Evolutionary conservation across 2,329 filamentous ascomycete species (phyloP), one percentile per base, ranked within the genome.

Genomic region (Fonsecaea pedrosoi): DNA sequence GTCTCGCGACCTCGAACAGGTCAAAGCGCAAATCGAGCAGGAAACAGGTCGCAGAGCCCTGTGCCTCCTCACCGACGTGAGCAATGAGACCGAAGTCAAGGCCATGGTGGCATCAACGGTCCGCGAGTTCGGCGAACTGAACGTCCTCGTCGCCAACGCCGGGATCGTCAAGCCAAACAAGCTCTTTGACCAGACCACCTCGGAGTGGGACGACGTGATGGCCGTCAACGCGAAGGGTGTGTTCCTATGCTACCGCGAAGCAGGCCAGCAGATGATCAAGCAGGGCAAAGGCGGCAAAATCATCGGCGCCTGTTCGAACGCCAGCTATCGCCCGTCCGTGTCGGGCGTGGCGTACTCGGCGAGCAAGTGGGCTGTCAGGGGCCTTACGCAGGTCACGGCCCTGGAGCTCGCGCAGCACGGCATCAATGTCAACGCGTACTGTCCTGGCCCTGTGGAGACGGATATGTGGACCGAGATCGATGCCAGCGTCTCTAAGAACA

Each of bases 391-490:
- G 75, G 85, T 82, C 0, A 88, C 88, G 68, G 88, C 89, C 0
- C 85, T 89, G 81, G 87, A 89, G 69, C 81, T 90, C 75, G 88
- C 87, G 0, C 75, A 78, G 48, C 83, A 90, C 73, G 80, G 85
- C 62, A 90, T 91, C 74, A 90, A 86, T 0, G 87, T 85, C n/a
- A 91, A 90, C 70, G 83, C 84, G 0, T 90, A 90, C 71, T 88
- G 86, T 0, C 89, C 89, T 0, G 89, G 89, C 0, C 88, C 90
- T 54, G 87, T 91, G 0, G 86, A 84, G 0, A 90, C 87, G 0
- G 79, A 81, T 0, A 90, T 90, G 87, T 91, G 88, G 88, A 87
- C 90, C 50, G 73, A 86, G 1, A 89, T 91, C 62, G 89, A 90
- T 68, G 83, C 85, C 65, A 83, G 83, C 62, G 66, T 89, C 32